Percentiles rank a stretch among this genome's conserved stretches.
These are phyloP conservation scores for Cadophora luteo-olivacea DNA, from an alignment of 2,329 filamentous ascomycete genomes.

Conservation along the genomic window DNA sequence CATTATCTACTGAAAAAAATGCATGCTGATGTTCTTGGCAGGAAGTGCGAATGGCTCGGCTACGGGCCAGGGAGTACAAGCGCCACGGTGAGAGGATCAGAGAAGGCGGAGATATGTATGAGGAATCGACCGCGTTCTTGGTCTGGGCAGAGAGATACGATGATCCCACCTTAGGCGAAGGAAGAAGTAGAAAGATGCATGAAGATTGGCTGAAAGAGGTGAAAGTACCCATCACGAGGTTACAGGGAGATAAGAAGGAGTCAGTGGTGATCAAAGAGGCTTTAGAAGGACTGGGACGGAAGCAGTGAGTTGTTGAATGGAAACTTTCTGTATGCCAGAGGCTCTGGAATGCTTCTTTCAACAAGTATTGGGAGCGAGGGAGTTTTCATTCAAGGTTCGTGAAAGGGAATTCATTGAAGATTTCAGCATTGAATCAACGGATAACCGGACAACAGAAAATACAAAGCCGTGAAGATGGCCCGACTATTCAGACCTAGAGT, in stretches of 20 bases:
- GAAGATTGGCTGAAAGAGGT: conserved; percentile 25
- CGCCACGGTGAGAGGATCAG: conserved; percentile 24
- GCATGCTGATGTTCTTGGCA: background rate
- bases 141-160: conserved; percentile 25
- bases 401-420: too few relatives aligned
- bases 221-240: conserved; percentile 25
- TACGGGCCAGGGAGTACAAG: conserved; percentile 24
- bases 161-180: conserved; percentile 26
- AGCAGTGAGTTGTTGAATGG: background rate
- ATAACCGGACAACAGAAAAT: too few relatives aligned
- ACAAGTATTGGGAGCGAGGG: too few relatives aligned
- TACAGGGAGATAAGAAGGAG: conserved; percentile 22
- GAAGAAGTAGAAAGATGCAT: conserved; percentile 23
- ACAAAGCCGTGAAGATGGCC: too few relatives aligned
- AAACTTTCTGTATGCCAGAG: too few relatives aligned
- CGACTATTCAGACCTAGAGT: too few relatives aligned
- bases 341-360: too few relatives aligned
- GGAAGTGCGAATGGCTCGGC: conserved; percentile 24
- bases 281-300: conserved; percentile 19
- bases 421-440: too few relatives aligned
- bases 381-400: too few relatives aligned
- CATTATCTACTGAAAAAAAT: background rate
- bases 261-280: conserved; percentile 25
- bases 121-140: conserved; percentile 25
- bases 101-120: conserved; percentile 28